Conservation (phyloP, 495 filamentous ascomycete species). For the Daldinia loculata region DNA sequence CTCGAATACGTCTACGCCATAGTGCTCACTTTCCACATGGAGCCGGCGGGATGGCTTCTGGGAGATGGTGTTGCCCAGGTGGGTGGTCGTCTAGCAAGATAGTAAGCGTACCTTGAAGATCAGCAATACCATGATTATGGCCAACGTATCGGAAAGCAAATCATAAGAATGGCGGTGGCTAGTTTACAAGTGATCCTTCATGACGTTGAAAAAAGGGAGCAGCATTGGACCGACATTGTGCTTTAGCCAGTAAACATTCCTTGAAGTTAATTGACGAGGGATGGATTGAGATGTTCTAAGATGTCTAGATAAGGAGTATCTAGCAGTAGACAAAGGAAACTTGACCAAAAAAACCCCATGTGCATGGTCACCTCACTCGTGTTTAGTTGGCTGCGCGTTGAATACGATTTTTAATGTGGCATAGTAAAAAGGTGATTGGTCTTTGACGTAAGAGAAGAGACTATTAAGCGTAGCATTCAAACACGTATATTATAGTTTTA, state of each 20-base stretch:
- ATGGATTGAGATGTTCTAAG: constrained; percentile 34
- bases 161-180: constrained; percentile 12
- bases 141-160: not conserved
- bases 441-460: no score
- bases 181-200: constrained; percentile 15
- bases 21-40: not conserved
- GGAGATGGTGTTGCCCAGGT: not conserved
- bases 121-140: constrained; percentile 1
- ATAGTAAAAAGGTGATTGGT: no score
- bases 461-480: no score
- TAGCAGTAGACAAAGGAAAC: constrained; percentile 35
- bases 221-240: constrained; percentile 22
- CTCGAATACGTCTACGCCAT: not conserved
- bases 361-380: constrained; percentile 21
- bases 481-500: not conserved
- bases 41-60: not conserved
- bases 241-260: constrained; percentile 37
- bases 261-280: constrained; percentile 29
- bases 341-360: constrained; percentile 32
- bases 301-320: constrained; percentile 42
- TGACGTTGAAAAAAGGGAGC: constrained; percentile 16
- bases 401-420: not conserved
- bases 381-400: not conserved
- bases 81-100: constrained; percentile 2
- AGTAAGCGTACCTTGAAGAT: constrained; percentile 4